Evolutionary conservation across 352 stramenopile genomes (phyloP).

Genomic region (Pythium pectinolyticum): DNA sequence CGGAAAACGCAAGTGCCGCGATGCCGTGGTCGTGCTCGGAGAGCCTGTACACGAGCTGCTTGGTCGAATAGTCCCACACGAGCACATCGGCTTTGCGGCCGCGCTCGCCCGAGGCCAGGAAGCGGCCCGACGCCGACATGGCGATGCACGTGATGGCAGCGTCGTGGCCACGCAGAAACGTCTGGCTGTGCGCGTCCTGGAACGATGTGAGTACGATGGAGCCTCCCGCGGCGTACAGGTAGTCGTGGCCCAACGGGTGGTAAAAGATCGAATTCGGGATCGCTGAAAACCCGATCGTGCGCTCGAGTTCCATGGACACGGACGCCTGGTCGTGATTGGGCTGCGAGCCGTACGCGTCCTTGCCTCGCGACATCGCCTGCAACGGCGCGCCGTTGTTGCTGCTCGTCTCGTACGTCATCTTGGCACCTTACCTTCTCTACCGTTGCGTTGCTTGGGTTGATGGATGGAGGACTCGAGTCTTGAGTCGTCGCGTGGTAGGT

Average conservation of each 20-base stretch:
- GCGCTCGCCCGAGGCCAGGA: slow-evolving; percentile 85
- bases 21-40: slow-evolving; percentile 92
- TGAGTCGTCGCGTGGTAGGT: neutral
- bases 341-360: neutral
- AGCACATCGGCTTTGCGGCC: slow-evolving; percentile 84
- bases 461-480: too few species aligned
- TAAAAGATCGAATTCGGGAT: slow-evolving; percentile 85
- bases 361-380: neutral
- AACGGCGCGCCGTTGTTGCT: slow-evolving; percentile 1
- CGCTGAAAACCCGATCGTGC: slow-evolving; percentile 90
- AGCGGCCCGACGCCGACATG: slow-evolving; percentile 71
- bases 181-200: slow-evolving; percentile 76
- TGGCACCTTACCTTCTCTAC: too few species aligned
- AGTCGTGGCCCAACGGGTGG: slow-evolving; percentile 78
- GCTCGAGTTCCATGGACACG: slow-evolving; percentile 86
- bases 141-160: slow-evolving; percentile 78
- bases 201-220: slow-evolving; percentile 82
- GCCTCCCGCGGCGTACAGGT: slow-evolving; percentile 86
- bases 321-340: neutral
- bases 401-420: slow-evolving; percentile 18
- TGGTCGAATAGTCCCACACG: slow-evolving; percentile 85
- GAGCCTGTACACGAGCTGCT: slow-evolving; percentile 77
- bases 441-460: too few species aligned
- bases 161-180: slow-evolving; percentile 86
- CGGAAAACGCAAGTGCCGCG: slow-evolving; percentile 83